phyloP scores from a whole-genome alignment of 2,329 filamentous ascomycete genomes.

The Hymenoscyphus occultus region DNA sequence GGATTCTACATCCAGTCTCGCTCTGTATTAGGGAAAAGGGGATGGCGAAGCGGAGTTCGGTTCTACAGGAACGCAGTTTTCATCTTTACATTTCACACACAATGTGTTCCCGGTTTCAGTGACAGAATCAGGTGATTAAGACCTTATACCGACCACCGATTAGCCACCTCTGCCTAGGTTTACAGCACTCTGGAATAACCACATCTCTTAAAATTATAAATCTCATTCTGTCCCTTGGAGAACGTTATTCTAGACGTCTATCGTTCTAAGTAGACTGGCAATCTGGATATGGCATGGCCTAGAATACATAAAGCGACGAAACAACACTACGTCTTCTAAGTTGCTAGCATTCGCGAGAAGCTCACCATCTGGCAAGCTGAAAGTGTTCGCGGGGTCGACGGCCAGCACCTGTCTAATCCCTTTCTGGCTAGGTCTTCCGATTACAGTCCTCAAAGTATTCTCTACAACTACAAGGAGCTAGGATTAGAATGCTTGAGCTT shows the following conservation, averaged over 20 bases:
- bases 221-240: background rate
- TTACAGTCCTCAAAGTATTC: slow-evolving; percentile 14
- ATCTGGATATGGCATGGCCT: slow-evolving; percentile 10
- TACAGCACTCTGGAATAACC: background rate
- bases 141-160: background rate
- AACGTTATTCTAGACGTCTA: background rate
- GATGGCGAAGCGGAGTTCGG: background rate
- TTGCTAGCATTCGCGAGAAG: slow-evolving; percentile 15
- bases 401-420: slow-evolving; percentile 13
- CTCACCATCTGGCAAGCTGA: slow-evolving; percentile 10
- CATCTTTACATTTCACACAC: background rate
- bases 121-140: background rate
- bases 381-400: slow-evolving; percentile 14
- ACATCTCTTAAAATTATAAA: background rate
- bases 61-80: background rate
- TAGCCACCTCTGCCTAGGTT: background rate
- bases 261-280: slow-evolving; percentile 13
- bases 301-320: slow-evolving; percentile 14
- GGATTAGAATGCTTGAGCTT: slow-evolving; percentile 15
- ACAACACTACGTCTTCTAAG: slow-evolving; percentile 17
- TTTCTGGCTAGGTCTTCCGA: slow-evolving; percentile 12
- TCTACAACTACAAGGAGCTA: slow-evolving; percentile 14
- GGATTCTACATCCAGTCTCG: background rate
- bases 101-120: background rate
- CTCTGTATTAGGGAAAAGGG: background rate